Evolutionary conservation across 139 green algal genomes (phyloP).

Genomic region (Picochlorum costavermella): DNA sequence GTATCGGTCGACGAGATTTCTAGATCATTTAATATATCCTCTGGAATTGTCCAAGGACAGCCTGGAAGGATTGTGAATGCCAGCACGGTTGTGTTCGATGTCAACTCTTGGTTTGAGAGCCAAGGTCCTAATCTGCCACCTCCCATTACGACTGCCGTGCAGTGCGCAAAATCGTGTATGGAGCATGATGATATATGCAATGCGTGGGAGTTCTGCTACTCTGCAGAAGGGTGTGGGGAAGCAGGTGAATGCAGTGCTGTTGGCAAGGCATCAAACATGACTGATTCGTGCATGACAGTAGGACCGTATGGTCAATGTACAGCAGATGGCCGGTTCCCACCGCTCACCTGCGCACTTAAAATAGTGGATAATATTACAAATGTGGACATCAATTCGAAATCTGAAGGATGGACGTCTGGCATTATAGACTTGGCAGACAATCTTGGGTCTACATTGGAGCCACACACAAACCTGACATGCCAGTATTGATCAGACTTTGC

Average conservation of each 20-base stretch:
- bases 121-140: not conserved
- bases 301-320: constrained; percentile 6
- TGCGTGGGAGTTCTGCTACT: constrained; percentile 8
- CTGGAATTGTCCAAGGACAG: too few relatives aligned
- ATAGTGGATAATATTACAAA: not conserved
- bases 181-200: constrained; percentile 1
- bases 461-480: not conserved
- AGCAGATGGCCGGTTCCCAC: not conserved
- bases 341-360: constrained; percentile 4
- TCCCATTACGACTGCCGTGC: not conserved
- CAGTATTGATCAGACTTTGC: not conserved
- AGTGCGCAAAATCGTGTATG: constrained; percentile 2
- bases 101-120: not conserved
- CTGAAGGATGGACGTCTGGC: constrained; percentile 3
- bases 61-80: not conserved
- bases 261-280: too few relatives aligned
- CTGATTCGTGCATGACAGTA: not conserved
- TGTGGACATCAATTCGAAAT: not conserved
- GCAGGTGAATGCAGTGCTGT: too few relatives aligned
- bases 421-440: not conserved
- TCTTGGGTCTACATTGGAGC: not conserved
- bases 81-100: not conserved
- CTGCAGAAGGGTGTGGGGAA: not conserved
- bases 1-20: not conserved
- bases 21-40: too few relatives aligned